Conservation (phyloP, 352 stramenopile species). For the Pythium phragmiticola region DNA sequence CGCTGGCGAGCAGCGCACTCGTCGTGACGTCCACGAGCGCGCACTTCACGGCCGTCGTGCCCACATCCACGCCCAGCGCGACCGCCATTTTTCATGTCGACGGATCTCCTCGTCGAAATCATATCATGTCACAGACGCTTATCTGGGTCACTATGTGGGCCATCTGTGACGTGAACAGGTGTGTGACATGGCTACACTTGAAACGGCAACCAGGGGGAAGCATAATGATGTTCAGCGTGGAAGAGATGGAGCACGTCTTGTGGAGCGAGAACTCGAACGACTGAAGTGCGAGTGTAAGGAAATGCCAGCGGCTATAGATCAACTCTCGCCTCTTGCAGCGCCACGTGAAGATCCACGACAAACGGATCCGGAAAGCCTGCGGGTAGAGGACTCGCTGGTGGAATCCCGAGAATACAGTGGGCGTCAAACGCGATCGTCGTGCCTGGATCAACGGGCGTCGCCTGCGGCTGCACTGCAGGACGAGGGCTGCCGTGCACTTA, state of each 20-base stretch:
- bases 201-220: background rate
- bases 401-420: background rate
- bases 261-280: too few relatives aligned
- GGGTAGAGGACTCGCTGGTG: background rate
- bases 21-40: constrained; percentile 40
- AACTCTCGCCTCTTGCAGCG: background rate
- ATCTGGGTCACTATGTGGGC: constrained; percentile 1
- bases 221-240: too few relatives aligned
- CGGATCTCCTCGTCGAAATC: background rate
- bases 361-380: background rate
- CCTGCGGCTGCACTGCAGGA: background rate
- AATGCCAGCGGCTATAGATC: too few relatives aligned
- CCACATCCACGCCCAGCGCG: constrained; percentile 62
- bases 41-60: constrained; percentile 79
- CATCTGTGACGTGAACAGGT: background rate
- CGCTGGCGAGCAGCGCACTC: constrained; percentile 33
- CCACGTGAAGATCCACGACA: background rate
- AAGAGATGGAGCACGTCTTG: too few relatives aligned
- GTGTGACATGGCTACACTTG: constrained; percentile 8
- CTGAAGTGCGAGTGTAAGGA: too few relatives aligned
- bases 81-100: constrained; percentile 10
- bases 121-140: constrained; percentile 1
- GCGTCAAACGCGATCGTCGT: background rate
- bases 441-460: background rate
- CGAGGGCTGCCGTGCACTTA: background rate